phyloP scores from a whole-genome alignment of 331 rosid genomes.

The Cydonia oblonga region DNA sequence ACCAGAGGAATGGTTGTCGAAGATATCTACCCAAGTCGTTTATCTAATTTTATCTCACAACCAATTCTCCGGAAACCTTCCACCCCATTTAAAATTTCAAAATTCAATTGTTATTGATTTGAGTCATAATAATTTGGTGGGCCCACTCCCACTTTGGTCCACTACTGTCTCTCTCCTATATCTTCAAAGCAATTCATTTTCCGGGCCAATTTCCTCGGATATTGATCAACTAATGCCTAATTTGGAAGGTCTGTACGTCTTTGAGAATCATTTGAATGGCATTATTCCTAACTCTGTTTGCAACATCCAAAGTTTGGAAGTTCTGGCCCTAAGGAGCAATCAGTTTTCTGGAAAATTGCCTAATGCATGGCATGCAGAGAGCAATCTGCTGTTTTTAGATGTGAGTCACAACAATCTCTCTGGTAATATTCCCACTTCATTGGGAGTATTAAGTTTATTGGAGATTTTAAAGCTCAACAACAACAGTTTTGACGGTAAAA shows the following conservation, averaged over 20 bases:
- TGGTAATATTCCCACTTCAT: not conserved
- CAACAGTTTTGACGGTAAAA: not conserved
- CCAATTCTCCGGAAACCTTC: not conserved
- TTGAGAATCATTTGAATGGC: not conserved
- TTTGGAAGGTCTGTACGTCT: not conserved
- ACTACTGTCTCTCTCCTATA: not conserved
- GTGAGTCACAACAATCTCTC: not conserved
- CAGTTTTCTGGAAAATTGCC: not conserved
- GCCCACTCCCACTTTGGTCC: not conserved
- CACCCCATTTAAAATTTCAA: not conserved
- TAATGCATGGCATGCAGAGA: not conserved
- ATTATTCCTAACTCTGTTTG: not conserved
- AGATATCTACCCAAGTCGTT: not conserved
- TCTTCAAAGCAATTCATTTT: not conserved
- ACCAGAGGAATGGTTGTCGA: conserved; percentile 7
- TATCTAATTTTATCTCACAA: not conserved
- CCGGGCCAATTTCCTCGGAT: not conserved
- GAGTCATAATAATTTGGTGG: not conserved
- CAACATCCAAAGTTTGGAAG: not conserved
- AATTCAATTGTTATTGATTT: not conserved
- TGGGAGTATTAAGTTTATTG: no score
- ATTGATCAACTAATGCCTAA: not conserved
- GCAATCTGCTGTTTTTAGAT: not conserved
- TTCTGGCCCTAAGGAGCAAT: not conserved
- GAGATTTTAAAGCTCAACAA: not conserved